Evolutionary conservation across 1,284 basidiomycete species (phyloP).

Genomic region (Fomitiporia mediterranea): DNA sequence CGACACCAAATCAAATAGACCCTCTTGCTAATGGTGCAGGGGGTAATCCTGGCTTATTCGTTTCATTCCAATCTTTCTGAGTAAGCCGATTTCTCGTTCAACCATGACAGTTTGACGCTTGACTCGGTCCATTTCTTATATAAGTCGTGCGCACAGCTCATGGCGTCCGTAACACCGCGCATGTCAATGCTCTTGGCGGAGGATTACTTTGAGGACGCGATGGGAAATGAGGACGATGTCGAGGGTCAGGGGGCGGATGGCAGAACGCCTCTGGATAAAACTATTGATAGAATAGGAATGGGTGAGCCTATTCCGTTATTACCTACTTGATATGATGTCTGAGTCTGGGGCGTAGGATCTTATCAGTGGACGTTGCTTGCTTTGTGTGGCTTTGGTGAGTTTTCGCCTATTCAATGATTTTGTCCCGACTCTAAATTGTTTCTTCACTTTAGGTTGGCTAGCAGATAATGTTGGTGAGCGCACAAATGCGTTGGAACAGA

Average conservation of each 20-base stretch:
- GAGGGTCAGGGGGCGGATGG: slow-evolving; percentile 38
- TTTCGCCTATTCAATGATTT: not conserved
- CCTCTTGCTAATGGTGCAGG: too few relatives aligned
- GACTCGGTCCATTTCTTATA: not conserved
- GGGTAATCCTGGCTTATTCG: too few relatives aligned
- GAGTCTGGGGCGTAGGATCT: slow-evolving; percentile 38
- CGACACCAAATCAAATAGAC: too few relatives aligned
- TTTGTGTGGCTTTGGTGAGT: slow-evolving; percentile 53
- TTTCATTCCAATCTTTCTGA: too few relatives aligned
- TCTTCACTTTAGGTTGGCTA: slow-evolving; percentile 58
- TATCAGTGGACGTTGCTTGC: slow-evolving; percentile 81
- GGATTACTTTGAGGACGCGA: slow-evolving; percentile 29
- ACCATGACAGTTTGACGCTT: not conserved
- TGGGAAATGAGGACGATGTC: slow-evolving; percentile 38
- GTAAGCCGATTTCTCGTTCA: too few relatives aligned
- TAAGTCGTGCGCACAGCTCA: slow-evolving; percentile 17
- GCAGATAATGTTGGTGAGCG: slow-evolving; percentile 69
- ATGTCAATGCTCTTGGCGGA: slow-evolving; percentile 45
- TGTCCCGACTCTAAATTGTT: not conserved
- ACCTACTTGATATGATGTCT: slow-evolving; percentile 15
- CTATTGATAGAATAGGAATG: slow-evolving; percentile 88
- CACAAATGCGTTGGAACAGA: slow-evolving; percentile 13
- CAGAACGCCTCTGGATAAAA: slow-evolving; percentile 75
- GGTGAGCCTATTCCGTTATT: slow-evolving; percentile 39
- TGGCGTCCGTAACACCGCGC: slow-evolving; percentile 41